Evolutionary conservation across 164 flowering plant genomes (phyloP).

Genomic region (Houttuynia cordata): DNA sequence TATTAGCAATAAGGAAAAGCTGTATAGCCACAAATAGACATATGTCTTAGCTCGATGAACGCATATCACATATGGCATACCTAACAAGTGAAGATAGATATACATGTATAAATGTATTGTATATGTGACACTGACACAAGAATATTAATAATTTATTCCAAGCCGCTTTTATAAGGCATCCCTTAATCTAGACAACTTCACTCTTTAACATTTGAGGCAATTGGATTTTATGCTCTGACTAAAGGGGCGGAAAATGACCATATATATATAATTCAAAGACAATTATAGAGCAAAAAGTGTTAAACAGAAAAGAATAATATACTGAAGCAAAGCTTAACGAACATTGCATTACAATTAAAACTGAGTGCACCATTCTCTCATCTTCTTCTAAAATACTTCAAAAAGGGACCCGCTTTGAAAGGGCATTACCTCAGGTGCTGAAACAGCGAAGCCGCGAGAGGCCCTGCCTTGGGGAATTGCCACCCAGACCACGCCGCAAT

Average conservation of each 20-base stretch:
- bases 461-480: slow-evolving; percentile 61
- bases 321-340: no score
- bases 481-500: slow-evolving; percentile 59
- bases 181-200: no score
- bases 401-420: not conserved
- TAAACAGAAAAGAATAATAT: no score
- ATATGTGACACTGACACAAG: no score
- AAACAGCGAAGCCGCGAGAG: slow-evolving; percentile 56
- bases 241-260: no score
- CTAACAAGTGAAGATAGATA: not conserved
- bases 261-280: no score
- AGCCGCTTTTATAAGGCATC: no score
- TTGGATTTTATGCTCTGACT: no score
- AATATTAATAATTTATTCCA: no score
- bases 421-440: slow-evolving; percentile 57
- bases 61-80: not conserved
- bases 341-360: not conserved
- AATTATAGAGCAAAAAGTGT: no score
- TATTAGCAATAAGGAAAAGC: slow-evolving; percentile 5
- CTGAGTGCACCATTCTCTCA: not conserved
- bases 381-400: not conserved
- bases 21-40: not conserved
- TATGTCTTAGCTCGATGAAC: no score
- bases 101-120: not conserved
- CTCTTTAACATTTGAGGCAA: no score